These are phyloP conservation scores for Thalia dealbata DNA, from an alignment of 176 grass and related monocot species.

Conservation along the genomic window DNA sequence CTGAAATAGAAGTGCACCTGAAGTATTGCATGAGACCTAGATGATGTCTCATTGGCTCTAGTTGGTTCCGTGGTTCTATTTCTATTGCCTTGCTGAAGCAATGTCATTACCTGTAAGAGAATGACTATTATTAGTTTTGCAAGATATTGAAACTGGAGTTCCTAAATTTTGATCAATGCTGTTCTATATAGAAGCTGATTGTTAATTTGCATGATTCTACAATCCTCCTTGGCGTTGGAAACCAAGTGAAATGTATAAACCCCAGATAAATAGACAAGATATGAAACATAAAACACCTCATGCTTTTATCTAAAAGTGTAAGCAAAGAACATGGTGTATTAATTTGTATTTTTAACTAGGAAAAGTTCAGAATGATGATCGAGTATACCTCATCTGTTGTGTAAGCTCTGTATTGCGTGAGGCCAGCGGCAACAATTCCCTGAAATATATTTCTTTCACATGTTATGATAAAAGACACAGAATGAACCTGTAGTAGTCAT, in stretches of 20 bases:
- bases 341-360: too few species aligned
- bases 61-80: conserved; percentile 95
- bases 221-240: too few species aligned
- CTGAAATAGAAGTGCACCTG: conserved; percentile 41
- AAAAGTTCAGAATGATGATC: conserved; percentile 10
- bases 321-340: too few species aligned
- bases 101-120: conserved; percentile 61
- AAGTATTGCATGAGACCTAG: conserved; percentile 87
- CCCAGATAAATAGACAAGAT: too few species aligned
- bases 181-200: too few species aligned
- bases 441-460: conserved; percentile 27
- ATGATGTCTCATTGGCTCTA: conserved; percentile 81
- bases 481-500: too few species aligned
- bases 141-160: not conserved
- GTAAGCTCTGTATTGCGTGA: conserved; percentile 86
- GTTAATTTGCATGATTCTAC: too few species aligned
- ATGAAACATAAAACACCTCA: too few species aligned
- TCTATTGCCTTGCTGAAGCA: conserved; percentile 91
- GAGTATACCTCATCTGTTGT: conserved; percentile 76
- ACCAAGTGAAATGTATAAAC: too few species aligned
- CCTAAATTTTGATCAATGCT: not conserved
- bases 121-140: not conserved
- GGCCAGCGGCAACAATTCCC: conserved; percentile 84
- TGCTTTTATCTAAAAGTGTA: too few species aligned
- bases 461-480: too few species aligned